A percentile compares a stretch with the other conserved stretches of the same genome.
Conservation (phyloP, 495 filamentous ascomycete species). For the Trichocladium antarcticum region DNA sequence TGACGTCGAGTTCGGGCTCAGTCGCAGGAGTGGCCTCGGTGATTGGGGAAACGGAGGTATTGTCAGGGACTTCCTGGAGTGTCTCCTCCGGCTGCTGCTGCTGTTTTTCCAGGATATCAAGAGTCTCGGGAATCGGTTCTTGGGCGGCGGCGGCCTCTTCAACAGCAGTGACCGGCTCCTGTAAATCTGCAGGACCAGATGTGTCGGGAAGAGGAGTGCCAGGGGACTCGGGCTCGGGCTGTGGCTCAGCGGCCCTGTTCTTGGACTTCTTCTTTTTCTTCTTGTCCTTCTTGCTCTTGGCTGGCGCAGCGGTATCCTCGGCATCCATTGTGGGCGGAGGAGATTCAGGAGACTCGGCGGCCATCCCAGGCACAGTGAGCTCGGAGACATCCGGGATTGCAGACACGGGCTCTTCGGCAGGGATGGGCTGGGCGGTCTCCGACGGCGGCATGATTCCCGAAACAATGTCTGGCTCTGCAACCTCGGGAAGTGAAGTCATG, state of each 20-base stretch:
- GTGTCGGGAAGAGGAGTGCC: background rate
- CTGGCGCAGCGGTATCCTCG: conserved; percentile 5
- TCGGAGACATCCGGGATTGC: background rate
- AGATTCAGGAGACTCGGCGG: background rate
- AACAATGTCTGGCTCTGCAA: background rate
- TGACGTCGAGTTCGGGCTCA: too few relatives aligned
- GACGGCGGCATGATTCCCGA: background rate
- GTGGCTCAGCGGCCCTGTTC: conserved; percentile 16
- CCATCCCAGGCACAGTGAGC: background rate
- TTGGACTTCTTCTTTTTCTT: conserved; percentile 23
- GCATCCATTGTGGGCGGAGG: background rate
- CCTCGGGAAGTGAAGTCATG: background rate
- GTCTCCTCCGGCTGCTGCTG: background rate
- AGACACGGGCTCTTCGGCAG: background rate
- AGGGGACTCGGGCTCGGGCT: conserved; percentile 8
- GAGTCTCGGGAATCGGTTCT: background rate
- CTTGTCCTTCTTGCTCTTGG: conserved; percentile 24
- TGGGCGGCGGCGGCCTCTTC: background rate
- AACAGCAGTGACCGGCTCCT: background rate
- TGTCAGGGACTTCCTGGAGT: too few relatives aligned
- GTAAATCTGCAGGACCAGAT: background rate
- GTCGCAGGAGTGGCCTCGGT: too few relatives aligned
- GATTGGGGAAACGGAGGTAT: too few relatives aligned
- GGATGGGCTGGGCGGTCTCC: background rate
- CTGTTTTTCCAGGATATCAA: background rate